A percentile compares a stretch with the other conserved stretches of the same genome.
Conservation (phyloP, 306 rosid species). For the Casuarina cunninghamiana region DNA sequence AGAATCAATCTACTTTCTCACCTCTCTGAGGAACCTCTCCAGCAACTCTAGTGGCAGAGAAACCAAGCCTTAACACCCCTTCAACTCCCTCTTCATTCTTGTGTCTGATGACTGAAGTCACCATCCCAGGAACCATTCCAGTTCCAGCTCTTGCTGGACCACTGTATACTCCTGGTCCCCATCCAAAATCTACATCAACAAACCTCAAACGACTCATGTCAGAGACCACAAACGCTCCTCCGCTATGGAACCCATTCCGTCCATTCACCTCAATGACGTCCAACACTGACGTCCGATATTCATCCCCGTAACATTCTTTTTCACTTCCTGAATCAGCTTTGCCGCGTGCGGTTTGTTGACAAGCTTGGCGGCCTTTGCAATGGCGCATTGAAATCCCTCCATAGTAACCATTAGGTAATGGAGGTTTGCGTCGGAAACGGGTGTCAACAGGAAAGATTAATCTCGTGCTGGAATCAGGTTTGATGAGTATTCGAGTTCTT, state of each 20-base stretch:
- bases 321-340: constrained; percentile 20
- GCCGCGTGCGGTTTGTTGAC: constrained; percentile 13
- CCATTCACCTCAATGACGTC: constrained; percentile 28
- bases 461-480: constrained; percentile 5
- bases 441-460: constrained; percentile 31
- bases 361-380: constrained; percentile 10
- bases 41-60: constrained; percentile 13
- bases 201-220: constrained; percentile 28
- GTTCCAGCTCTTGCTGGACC: constrained; percentile 32
- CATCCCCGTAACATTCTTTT: neutral
- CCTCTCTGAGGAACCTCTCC: constrained; percentile 16
- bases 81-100: constrained; percentile 26
- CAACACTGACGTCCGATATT: constrained; percentile 26
- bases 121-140: constrained; percentile 31
- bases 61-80: constrained; percentile 29
- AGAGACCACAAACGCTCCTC: constrained; percentile 25
- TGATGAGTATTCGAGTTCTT: constrained; percentile 18
- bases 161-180: constrained; percentile 16
- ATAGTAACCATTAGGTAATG: constrained; percentile 20
- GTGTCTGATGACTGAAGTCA: constrained; percentile 15
- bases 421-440: constrained; percentile 6
- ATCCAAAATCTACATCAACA: constrained; percentile 15
- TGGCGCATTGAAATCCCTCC: constrained; percentile 24
- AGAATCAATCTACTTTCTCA: constrained; percentile 21
- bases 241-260: constrained; percentile 17